Percentiles rank a stretch among this genome's conserved stretches.
These are phyloP conservation scores for Naumovozyma castellii DNA, from an alignment of 805 yeast species.

Conservation along the genomic window DNA sequence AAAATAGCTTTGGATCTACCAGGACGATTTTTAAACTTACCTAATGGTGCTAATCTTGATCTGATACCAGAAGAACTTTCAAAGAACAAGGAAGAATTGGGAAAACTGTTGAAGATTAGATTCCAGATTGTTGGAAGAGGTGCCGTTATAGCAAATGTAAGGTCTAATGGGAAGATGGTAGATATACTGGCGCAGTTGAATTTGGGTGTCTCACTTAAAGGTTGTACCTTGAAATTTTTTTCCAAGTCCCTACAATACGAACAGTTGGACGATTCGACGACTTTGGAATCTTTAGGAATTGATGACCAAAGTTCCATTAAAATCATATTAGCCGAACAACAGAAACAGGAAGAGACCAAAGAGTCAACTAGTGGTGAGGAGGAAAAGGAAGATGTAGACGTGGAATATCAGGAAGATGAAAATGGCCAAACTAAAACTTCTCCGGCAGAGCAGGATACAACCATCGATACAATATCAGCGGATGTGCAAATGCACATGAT, in stretches of 20 bases:
- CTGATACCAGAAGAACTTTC: conserved; percentile 11
- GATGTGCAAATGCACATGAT: conserved; percentile 18
- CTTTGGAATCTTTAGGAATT: conserved; percentile 16
- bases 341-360: neutral
- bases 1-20: conserved; percentile 35
- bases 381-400: neutral
- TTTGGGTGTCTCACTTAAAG: conserved; percentile 6
- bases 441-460: too few relatives aligned
- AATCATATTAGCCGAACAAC: neutral
- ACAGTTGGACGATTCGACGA: conserved; percentile 7
- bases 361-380: neutral
- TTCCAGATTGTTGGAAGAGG: conserved; percentile 22
- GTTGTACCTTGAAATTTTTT: conserved; percentile 18
- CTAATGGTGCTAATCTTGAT: conserved; percentile 37
- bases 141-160: conserved; percentile 19
- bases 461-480: too few relatives aligned
- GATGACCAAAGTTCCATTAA: conserved; percentile 8
- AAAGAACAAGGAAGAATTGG: neutral
- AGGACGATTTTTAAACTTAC: conserved; percentile 34
- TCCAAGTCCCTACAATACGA: conserved; percentile 9
- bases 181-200: conserved; percentile 6
- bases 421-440: too few relatives aligned
- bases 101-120: conserved; percentile 23
- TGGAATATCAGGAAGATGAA: neutral
- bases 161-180: conserved; percentile 10